Percentiles rank a stretch among this genome's conserved stretches.
phyloP scores from a whole-genome alignment of 345 rosid species.

The Trapa incisa region DNA sequence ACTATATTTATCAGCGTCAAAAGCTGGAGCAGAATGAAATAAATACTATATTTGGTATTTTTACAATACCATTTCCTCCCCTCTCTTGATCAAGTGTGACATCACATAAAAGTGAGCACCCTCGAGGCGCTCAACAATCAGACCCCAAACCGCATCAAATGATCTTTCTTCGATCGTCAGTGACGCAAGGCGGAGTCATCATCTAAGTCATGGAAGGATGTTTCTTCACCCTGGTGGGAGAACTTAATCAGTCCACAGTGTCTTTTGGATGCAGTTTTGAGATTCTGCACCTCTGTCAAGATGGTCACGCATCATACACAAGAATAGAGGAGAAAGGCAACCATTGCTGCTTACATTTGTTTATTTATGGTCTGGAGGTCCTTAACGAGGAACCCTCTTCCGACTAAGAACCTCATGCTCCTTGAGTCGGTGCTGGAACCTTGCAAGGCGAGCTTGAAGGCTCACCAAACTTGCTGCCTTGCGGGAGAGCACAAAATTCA shows the following conservation, averaged over 20 bases:
- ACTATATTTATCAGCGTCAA: too few species aligned
- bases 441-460: conserved; percentile 91
- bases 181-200: neutral
- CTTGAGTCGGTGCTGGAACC: conserved; percentile 91
- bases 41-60: too few species aligned
- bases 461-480: conserved; percentile 88
- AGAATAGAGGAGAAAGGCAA: neutral
- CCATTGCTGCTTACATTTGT: too few species aligned
- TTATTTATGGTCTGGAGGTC: too few species aligned
- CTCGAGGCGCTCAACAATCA: neutral
- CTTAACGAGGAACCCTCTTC: conserved; percentile 65
- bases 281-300: neutral
- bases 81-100: neutral
- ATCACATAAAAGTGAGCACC: too few species aligned
- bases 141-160: neutral
- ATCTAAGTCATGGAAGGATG: neutral
- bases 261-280: neutral
- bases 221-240: neutral
- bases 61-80: neutral
- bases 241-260: neutral
- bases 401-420: conserved; percentile 87
- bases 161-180: neutral
- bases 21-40: too few species aligned
- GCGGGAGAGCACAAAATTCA: conserved; percentile 88
- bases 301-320: neutral